These are phyloP conservation scores for Luffa acutangula DNA, from an alignment of 306 rosid species.

Conservation along the genomic window DNA sequence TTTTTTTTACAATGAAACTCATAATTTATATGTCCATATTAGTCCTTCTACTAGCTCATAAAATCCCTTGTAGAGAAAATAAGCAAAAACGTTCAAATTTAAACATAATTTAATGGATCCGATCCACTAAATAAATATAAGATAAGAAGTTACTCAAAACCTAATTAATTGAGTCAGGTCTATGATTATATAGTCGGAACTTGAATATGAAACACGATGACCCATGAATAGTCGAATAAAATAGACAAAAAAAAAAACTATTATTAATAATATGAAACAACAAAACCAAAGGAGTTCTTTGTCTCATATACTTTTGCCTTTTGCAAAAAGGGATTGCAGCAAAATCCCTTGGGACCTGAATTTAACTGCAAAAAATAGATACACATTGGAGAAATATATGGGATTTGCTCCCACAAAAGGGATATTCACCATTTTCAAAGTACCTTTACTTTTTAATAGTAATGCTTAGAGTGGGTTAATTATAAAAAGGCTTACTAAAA, in stretches of 20 bases:
- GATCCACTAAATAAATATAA: neutral
- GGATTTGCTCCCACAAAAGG: constrained; percentile 2
- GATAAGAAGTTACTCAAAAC: too few relatives aligned
- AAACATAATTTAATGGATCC: neutral
- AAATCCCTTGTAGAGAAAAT: too few relatives aligned
- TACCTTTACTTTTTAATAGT: neutral
- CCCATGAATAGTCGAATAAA: neutral
- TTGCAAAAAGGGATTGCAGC: neutral
- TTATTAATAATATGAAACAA: neutral
- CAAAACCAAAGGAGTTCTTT: neutral
- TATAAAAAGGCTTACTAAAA: neutral
- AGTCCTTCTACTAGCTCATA: too few relatives aligned
- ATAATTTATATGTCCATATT: too few relatives aligned
- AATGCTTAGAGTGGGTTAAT: neutral
- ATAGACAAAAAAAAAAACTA: neutral
- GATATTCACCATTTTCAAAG: neutral
- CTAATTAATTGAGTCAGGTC: too few relatives aligned
- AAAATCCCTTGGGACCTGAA: neutral
- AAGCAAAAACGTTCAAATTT: too few relatives aligned
- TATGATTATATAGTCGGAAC: too few relatives aligned
- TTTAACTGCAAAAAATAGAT: neutral
- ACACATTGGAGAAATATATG: neutral
- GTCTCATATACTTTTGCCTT: neutral
- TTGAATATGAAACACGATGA: neutral
- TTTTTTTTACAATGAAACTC: too few relatives aligned